Evolutionary conservation across 1,139 yeast species (phyloP).

Genomic region (Hansenula sp.): DNA sequence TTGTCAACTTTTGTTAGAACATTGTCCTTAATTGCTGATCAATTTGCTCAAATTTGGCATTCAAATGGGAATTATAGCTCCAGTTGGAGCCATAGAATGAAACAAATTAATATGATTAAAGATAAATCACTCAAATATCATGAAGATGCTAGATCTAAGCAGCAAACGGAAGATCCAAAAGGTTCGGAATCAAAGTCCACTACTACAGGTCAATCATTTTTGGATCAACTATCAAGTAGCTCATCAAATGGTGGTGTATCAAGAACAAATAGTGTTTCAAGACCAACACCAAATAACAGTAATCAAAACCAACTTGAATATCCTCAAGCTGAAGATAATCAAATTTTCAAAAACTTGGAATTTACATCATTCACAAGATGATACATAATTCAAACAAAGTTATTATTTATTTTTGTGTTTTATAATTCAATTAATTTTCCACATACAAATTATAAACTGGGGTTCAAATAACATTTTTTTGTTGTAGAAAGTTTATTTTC

Average conservation of each 20-base stretch:
- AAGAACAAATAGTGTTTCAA: slow-evolving; percentile 4
- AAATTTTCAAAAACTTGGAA: slow-evolving; percentile 37
- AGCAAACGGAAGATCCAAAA: slow-evolving; percentile 6
- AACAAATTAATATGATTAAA: slow-evolving; percentile 49
- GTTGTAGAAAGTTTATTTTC: too few species aligned
- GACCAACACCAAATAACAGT: slow-evolving; percentile 11
- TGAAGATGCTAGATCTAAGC: slow-evolving; percentile 12
- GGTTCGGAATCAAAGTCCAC: slow-evolving; percentile 7
- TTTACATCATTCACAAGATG: slow-evolving; percentile 40
- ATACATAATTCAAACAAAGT: not conserved
- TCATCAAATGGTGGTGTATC: not conserved
- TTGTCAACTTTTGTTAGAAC: slow-evolving; percentile 65
- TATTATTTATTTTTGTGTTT: not conserved
- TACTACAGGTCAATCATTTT: slow-evolving; percentile 19
- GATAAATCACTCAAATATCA: slow-evolving; percentile 34
- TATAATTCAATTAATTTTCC: not conserved
- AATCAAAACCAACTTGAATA: slow-evolving; percentile 25
- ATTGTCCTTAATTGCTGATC: slow-evolving; percentile 61
- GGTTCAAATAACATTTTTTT: too few species aligned
- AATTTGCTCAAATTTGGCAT: slow-evolving; percentile 77
- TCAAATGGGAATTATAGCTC: slow-evolving; percentile 47
- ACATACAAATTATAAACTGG: too few species aligned
- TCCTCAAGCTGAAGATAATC: slow-evolving; percentile 25
- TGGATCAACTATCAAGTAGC: slow-evolving; percentile 15
- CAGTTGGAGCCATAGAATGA: slow-evolving; percentile 66